These are phyloP conservation scores for Phialemoniopsis sp. DNA, from an alignment of 2,329 filamentous ascomycete species.

Conservation along the genomic window DNA sequence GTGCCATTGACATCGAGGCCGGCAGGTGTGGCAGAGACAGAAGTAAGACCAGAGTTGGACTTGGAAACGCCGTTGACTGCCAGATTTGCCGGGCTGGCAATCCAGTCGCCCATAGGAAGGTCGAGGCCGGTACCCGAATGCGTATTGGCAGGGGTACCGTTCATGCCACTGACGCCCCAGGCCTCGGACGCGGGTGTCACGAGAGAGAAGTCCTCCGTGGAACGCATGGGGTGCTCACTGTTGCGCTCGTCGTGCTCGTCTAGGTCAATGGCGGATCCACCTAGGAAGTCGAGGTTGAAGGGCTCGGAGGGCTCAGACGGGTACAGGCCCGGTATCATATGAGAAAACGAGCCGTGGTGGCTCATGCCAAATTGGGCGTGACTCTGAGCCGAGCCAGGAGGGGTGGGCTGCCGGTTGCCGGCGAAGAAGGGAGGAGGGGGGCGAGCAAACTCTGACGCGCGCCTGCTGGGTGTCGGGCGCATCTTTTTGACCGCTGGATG, in stretches of 20 bases:
- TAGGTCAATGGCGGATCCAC: constrained; percentile 19
- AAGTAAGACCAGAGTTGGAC: not conserved
- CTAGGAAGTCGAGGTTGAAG: constrained; percentile 22
- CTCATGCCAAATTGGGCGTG: constrained; percentile 3
- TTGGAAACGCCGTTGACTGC: not conserved
- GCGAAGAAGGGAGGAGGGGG: constrained; percentile 22
- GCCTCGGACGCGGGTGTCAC: constrained; percentile 15
- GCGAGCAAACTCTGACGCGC: constrained; percentile 23
- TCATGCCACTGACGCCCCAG: constrained; percentile 16
- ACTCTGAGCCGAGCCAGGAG: constrained; percentile 6
- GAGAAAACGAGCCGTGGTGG: constrained; percentile 15
- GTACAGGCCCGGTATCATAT: constrained; percentile 19
- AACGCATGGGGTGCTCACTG: not conserved
- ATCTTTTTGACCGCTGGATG: constrained; percentile 20
- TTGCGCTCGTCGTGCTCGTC: constrained; percentile 12
- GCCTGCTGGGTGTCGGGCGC: constrained; percentile 17
- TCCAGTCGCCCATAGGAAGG: constrained; percentile 18
- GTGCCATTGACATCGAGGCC: not conserved
- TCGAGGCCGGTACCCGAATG: constrained; percentile 14
- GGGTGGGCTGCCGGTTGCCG: constrained; percentile 8
- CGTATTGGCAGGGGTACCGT: constrained; percentile 4
- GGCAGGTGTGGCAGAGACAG: not conserved
- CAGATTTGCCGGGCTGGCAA: constrained; percentile 1
- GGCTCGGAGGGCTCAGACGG: constrained; percentile 12
- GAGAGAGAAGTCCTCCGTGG: constrained; percentile 17